phyloP scores from a whole-genome alignment of 257 asterid species.

The Fraxinus pennsylvanica region DNA sequence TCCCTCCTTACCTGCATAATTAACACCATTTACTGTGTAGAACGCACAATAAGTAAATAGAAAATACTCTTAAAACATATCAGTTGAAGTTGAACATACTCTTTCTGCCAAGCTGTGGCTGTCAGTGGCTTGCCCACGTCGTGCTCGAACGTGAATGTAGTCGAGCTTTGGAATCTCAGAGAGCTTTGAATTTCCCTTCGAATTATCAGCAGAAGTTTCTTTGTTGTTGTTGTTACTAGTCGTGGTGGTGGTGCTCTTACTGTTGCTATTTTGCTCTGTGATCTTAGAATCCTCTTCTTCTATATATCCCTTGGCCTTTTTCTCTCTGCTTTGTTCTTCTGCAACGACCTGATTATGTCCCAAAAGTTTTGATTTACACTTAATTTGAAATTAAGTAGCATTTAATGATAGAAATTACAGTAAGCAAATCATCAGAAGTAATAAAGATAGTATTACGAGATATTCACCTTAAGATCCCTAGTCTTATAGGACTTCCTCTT shows the following conservation, averaged over 20 bases:
- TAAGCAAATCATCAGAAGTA: neutral
- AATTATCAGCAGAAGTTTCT: constrained; percentile 1
- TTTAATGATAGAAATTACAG: neutral
- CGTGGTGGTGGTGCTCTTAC: constrained; percentile 35
- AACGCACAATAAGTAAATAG: neutral
- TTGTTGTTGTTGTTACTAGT: constrained; percentile 21
- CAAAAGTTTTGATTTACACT: neutral
- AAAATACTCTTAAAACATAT: neutral
- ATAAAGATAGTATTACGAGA: constrained; percentile 2
- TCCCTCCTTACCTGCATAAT: constrained; percentile 77
- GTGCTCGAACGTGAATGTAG: constrained; percentile 91
- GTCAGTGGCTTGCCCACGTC: constrained; percentile 97
- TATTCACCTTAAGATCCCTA: constrained; percentile 46
- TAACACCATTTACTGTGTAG: neutral
- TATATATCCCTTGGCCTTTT: constrained; percentile 47
- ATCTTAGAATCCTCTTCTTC: constrained; percentile 53
- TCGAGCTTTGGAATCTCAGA: constrained; percentile 64
- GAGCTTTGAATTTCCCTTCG: constrained; percentile 45
- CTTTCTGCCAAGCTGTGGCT: constrained; percentile 98
- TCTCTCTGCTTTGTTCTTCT: constrained; percentile 54
- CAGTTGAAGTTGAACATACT: constrained; percentile 42
- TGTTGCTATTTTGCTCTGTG: constrained; percentile 48
- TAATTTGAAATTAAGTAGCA: neutral
- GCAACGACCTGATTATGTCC: constrained; percentile 33
- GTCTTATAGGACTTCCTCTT: constrained; percentile 62